Base-by-base conservation (phyloP, 257 asterid species). In the Solanum habrochaites region DNA sequence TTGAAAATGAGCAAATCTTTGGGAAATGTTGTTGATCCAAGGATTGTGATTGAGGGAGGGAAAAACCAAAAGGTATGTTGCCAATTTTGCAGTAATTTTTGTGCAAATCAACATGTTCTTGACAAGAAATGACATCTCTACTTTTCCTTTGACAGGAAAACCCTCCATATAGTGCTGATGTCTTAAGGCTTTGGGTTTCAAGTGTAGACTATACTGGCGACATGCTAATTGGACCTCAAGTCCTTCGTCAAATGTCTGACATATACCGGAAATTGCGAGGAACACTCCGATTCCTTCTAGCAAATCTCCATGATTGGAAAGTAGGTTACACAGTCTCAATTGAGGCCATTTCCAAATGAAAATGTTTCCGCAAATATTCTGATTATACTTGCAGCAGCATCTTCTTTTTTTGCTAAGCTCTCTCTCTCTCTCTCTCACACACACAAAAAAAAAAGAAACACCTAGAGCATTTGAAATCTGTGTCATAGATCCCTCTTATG, bases 171-270 rank as follows among this genome's bases (percentile, higher is more conserved):
- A 98, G 99, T 89, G 99, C 99, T 83, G 99, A 97, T 91, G 96
- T 97, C 85, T 95, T 95, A 89, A 93, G 99, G 75, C 97, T 97
- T 82, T 97, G 99, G 99, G 99, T 95, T 89, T 94, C 99, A 14
- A 97, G 99, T 45, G 99, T 97, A 78, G 99, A 97, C 91, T 97
- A 97, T 88, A 94, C 99, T 1, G 94, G 95, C 43, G 99, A 97
- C 90, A 97, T 95, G 88, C 84, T 88, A 91, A 93, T 97, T 6
- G 99, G 99, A 83, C 85, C 95, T 90, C 96, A 91, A 90, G 95
- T 97, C 88, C 98, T 97, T 88, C 98, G 98, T 87, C 99, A 94
- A 93, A 97, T 95, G 98, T 97, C 99, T 70, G 99, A 95, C 85
- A 89, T 94, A 88, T 97, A 97, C 90, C 90, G 98, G 93, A 97